phyloP scores from a whole-genome alignment of 352 stramenopile genomes.

The Globisporangium paroecandrum region DNA sequence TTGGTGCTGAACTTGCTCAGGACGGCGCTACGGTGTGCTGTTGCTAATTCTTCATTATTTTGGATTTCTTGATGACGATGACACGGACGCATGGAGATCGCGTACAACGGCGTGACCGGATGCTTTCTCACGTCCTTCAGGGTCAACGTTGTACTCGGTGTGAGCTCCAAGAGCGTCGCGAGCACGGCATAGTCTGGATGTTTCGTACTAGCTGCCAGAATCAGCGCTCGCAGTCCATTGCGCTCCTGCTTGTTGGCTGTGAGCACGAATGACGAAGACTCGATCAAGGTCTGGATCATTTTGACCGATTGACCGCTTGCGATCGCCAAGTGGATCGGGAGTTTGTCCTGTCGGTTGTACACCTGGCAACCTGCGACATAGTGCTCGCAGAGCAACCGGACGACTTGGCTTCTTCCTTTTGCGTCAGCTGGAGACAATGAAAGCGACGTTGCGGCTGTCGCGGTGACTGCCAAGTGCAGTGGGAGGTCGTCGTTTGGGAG shows the following conservation, averaged over 20 bases:
- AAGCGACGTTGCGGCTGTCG: neutral
- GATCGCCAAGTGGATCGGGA: conserved; percentile 53
- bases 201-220: conserved; percentile 38
- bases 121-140: conserved; percentile 2
- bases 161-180: conserved; percentile 33
- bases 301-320: conserved; percentile 23
- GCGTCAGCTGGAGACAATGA: neutral
- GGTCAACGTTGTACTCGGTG: conserved; percentile 21
- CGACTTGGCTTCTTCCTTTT: neutral
- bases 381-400: conserved; percentile 25
- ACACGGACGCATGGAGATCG: conserved; percentile 39
- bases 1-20: conserved; percentile 30
- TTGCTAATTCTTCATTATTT: neutral
- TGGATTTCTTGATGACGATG: conserved; percentile 13
- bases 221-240: conserved; percentile 34
- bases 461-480: conserved; percentile 41
- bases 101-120: conserved; percentile 45
- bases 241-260: conserved; percentile 29
- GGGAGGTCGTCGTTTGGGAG: conserved; percentile 35
- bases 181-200: conserved; percentile 32
- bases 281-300: conserved; percentile 28
- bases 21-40: conserved; percentile 7
- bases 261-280: conserved; percentile 30
- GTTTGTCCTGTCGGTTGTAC: conserved; percentile 38
- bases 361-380: conserved; percentile 31